These are phyloP conservation scores for Juncus inflexus DNA, from an alignment of 176 grass and related monocot genomes.

Conservation along the genomic window DNA sequence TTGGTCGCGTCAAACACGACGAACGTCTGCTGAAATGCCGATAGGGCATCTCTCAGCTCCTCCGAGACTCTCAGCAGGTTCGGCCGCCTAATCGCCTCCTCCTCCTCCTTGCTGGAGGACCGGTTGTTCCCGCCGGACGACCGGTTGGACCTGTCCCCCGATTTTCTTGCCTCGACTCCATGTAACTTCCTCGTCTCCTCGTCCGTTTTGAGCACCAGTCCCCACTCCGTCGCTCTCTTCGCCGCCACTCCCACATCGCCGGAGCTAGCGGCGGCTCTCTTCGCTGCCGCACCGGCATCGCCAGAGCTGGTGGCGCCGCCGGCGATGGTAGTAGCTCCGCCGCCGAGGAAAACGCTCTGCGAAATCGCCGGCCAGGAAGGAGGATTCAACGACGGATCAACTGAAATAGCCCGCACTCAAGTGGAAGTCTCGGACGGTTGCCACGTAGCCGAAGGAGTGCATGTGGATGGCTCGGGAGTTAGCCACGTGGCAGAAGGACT, in stretches of 20 bases:
- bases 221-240: slow-evolving; percentile 75
- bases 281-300: background rate
- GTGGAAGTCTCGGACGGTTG: too few species aligned
- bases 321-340: too few species aligned
- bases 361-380: slow-evolving; percentile 24
- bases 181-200: slow-evolving; percentile 63
- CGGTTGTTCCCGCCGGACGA: slow-evolving; percentile 5
- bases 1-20: slow-evolving; percentile 88
- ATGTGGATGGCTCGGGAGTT: background rate
- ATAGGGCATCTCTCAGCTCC: slow-evolving; percentile 80
- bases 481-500: too few species aligned
- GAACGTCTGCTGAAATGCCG: slow-evolving; percentile 85
- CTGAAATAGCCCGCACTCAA: too few species aligned
- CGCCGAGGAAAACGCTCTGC: background rate
- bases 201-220: slow-evolving; percentile 71
- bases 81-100: slow-evolving; percentile 16
- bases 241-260: slow-evolving; percentile 50
- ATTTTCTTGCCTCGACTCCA: slow-evolving; percentile 51
- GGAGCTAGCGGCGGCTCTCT: background rate
- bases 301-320: background rate
- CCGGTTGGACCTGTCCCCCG: slow-evolving; percentile 27
- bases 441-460: too few species aligned
- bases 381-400: background rate
- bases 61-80: slow-evolving; percentile 68
- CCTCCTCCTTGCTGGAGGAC: background rate